Base-by-base conservation (phyloP, 2,329 filamentous ascomycete genomes). In the Fusarium setosum region DNA sequence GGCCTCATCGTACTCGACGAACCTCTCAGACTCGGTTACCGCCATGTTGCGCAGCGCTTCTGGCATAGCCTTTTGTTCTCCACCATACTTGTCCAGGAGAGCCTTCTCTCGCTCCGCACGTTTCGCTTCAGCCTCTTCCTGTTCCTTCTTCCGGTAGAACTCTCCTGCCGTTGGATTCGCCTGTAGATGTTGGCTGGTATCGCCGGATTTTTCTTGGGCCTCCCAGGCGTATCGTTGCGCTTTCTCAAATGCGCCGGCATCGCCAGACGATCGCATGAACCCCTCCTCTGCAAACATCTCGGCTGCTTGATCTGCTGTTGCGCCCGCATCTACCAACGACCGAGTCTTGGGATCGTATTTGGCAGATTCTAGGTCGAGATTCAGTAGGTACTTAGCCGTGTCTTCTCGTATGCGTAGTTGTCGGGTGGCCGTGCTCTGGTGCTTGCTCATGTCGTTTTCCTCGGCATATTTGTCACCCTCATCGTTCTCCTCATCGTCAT, bases 281-380 rank as follows among this genome's bases (percentile, higher is more conserved):
- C 95, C 95, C 72, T 98, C 94, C 72, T 98, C 96, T 5, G 94
- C 94, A 56, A 96, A 95, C 6, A 97, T 79, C 26, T 91, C 88
- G 8, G 94, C 92, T 4, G 92, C 92, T 69, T 90, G 90, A 80
- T 96, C 93, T 20, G 87, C 87, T 29, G 90, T 92, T 7, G 92
- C 93, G 45, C 94, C 93, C 64, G 88, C 89, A 74, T 97, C 93
- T 20, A 97, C 91, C 84, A 99, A 93, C 9, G 92, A 91, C 71
- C 96, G 87, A 12, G 94, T 97, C 76, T 99, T 99, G 0, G 96
- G 96, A 74, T 99, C 95, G 79, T 99, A 99, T 77, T 97, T 96
- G 2, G 96, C 96, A 2, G 94, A 97, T 73, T 99, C 96, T 4
- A 97, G 85, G 74, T 99, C 96, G 24, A 99, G 87, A 74, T 98